phyloP scores from a whole-genome alignment of 805 yeast species.

The Clavispora vitiphila region DNA sequence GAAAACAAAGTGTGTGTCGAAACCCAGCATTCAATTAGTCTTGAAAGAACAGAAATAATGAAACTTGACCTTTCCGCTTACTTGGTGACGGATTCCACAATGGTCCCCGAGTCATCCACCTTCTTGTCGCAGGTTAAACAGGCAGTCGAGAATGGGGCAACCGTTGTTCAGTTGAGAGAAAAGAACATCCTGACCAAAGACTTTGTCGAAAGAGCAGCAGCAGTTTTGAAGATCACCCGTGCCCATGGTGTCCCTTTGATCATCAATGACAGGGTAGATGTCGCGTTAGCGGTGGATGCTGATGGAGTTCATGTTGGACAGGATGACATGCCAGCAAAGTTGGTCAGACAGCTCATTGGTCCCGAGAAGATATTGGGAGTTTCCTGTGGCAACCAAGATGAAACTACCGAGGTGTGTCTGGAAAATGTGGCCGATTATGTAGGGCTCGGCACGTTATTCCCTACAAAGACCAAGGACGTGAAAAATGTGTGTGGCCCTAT shows the following conservation, averaged over 20 bases:
- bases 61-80: slow-evolving; percentile 57
- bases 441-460: slow-evolving; percentile 78
- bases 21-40: background rate
- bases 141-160: slow-evolving; percentile 68
- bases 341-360: slow-evolving; percentile 64
- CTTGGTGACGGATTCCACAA: slow-evolving; percentile 73
- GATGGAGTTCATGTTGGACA: slow-evolving; percentile 95
- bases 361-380: slow-evolving; percentile 75
- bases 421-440: slow-evolving; percentile 65
- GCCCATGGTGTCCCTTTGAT: slow-evolving; percentile 64
- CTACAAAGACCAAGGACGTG: slow-evolving; percentile 59
- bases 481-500: slow-evolving; percentile 53
- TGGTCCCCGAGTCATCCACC: slow-evolving; percentile 58
- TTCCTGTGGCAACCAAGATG: slow-evolving; percentile 58
- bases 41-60: background rate
- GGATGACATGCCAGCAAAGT: slow-evolving; percentile 66
- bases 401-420: slow-evolving; percentile 46
- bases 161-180: slow-evolving; percentile 80
- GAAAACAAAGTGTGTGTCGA: no score
- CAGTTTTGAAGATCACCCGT: slow-evolving; percentile 58
- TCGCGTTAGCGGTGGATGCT: slow-evolving; percentile 83
- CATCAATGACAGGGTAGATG: slow-evolving; percentile 83
- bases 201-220: slow-evolving; percentile 57
- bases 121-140: slow-evolving; percentile 58
- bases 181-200: slow-evolving; percentile 63